These are phyloP conservation scores for Tylopilus balloui DNA, from an alignment of 768 basidiomycete genomes.

Conservation along the genomic window DNA sequence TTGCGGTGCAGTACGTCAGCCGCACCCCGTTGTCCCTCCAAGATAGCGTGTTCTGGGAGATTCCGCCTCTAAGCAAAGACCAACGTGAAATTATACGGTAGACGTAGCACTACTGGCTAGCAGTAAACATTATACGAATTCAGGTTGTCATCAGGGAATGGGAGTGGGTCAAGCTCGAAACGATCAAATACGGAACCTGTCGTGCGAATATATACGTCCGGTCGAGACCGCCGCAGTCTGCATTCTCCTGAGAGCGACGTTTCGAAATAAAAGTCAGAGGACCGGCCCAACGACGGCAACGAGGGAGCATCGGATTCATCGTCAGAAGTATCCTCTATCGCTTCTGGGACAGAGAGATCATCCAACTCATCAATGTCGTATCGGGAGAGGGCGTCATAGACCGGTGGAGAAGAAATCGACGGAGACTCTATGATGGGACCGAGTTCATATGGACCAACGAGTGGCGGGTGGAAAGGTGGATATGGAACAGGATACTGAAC, in stretches of 20 bases:
- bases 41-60: conserved; percentile 26
- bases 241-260: conserved; percentile 48
- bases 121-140: conserved; percentile 55
- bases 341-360: conserved; percentile 69
- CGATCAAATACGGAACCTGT: conserved; percentile 57
- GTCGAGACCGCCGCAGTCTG: conserved; percentile 44
- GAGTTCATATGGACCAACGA: conserved; percentile 49
- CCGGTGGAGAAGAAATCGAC: conserved; percentile 35
- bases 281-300: conserved; percentile 57
- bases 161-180: conserved; percentile 68
- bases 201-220: conserved; percentile 60
- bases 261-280: conserved; percentile 52
- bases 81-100: conserved; percentile 26
- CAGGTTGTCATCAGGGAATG: conserved; percentile 52
- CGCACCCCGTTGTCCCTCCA: conserved; percentile 19
- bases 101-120: conserved; percentile 51
- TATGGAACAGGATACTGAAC: conserved; percentile 62
- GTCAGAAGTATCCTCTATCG: conserved; percentile 81
- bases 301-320: conserved; percentile 74
- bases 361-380: conserved; percentile 60
- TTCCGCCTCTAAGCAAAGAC: not conserved
- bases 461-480: conserved; percentile 57
- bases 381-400: conserved; percentile 58
- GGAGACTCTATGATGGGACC: conserved; percentile 41
- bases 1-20: conserved; percentile 50